Percentiles rank a stretch among this genome's conserved stretches.
Evolutionary conservation across 148 eudicot genomes (phyloP).

Genomic region (Limonium bicolor): DNA sequence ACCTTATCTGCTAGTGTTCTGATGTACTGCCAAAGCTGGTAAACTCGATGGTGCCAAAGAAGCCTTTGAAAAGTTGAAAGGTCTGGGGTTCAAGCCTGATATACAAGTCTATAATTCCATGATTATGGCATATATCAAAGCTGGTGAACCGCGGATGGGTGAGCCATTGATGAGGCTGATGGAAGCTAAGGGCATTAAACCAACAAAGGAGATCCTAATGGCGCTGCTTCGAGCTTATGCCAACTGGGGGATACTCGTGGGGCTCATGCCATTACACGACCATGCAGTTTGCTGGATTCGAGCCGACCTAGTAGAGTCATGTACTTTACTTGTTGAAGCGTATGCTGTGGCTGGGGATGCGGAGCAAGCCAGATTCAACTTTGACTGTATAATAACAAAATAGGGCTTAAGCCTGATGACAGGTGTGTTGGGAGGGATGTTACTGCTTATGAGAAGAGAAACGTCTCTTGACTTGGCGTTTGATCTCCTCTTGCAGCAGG

Average conservation of each 20-base stretch:
- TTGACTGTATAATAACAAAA: constrained; percentile 37
- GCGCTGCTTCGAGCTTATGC: constrained; percentile 53
- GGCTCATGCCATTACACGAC: constrained; percentile 28
- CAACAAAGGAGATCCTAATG: constrained; percentile 42
- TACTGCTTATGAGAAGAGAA: constrained; percentile 47
- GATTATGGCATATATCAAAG: constrained; percentile 55
- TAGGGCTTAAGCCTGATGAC: constrained; percentile 74
- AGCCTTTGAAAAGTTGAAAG: constrained; percentile 44
- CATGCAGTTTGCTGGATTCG: constrained; percentile 47
- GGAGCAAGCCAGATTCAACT: constrained; percentile 36
- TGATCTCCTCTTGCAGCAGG: constrained; percentile 47
- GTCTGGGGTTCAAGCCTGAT: constrained; percentile 53
- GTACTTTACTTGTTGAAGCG: constrained; percentile 62
- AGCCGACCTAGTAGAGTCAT: constrained; percentile 27
- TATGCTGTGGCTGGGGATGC: constrained; percentile 20
- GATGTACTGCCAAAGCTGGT: constrained; percentile 62
- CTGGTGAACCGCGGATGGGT: constrained; percentile 33
- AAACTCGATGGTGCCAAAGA: constrained; percentile 41
- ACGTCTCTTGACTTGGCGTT: constrained; percentile 61
- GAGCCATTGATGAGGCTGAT: constrained; percentile 54
- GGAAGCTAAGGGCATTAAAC: constrained; percentile 44
- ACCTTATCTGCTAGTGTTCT: constrained; percentile 35
- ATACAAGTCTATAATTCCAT: constrained; percentile 38
- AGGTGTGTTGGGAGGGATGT: constrained; percentile 38
- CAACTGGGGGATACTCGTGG: constrained; percentile 31